These are phyloP conservation scores for Pterulicium gracile DNA, from an alignment of 1,284 basidiomycete species.

Conservation along the genomic window DNA sequence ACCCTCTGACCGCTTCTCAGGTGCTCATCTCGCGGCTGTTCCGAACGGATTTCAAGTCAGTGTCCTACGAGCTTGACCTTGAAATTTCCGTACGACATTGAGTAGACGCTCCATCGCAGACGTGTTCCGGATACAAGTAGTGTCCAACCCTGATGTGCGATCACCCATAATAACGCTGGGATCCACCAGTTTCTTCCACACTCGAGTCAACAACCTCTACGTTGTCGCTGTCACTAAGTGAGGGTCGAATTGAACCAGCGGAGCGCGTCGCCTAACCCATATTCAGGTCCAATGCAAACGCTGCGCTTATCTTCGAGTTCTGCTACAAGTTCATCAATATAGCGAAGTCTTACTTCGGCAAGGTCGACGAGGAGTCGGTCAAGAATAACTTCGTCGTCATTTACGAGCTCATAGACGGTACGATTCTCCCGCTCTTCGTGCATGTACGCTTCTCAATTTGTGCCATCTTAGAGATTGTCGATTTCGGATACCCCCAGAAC, in stretches of 20 bases:
- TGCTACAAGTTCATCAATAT: constrained; percentile 94
- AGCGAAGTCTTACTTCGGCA: constrained; percentile 91
- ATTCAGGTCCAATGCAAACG: constrained; percentile 88
- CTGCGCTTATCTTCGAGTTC: constrained; percentile 96
- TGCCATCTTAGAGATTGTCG: constrained; percentile 75
- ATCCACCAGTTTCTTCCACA: constrained; percentile 96
- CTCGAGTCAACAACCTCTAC: constrained; percentile 90
- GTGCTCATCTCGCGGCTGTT: constrained; percentile 91
- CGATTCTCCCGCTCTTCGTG: constrained; percentile 12
- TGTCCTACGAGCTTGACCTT: constrained; percentile 9
- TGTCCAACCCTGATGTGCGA: constrained; percentile 92
- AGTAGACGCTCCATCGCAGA: constrained; percentile 91
- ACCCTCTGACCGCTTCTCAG: constrained; percentile 26
- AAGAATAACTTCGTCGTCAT: constrained; percentile 99
- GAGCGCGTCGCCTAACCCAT: background rate
- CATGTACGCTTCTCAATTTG: background rate
- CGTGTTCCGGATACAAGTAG: constrained; percentile 96
- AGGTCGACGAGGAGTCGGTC: constrained; percentile 94
- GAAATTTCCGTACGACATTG: constrained; percentile 11
- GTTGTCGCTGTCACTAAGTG: constrained; percentile 93
- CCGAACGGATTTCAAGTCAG: constrained; percentile 88
- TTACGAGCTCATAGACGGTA: constrained; percentile 92
- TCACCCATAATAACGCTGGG: constrained; percentile 97
- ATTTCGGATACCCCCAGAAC: constrained; percentile 99
- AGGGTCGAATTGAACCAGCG: constrained; percentile 17